Evolutionary conservation across 805 yeast genomes (phyloP).

Genomic region (Zygoascus bituminiphila): DNA sequence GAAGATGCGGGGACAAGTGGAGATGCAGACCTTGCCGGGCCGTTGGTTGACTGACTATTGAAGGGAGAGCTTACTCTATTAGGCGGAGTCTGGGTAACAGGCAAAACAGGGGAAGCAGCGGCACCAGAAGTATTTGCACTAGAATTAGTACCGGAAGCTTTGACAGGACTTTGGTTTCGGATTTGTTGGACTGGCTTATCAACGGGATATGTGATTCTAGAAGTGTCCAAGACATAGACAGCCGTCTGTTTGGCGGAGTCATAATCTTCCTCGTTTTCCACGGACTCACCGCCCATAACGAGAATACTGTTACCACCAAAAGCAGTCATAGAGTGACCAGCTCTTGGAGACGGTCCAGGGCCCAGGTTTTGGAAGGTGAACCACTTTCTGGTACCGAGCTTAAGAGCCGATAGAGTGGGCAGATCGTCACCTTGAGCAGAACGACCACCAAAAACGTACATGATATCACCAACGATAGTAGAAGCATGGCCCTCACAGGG

Average conservation of each 20-base stretch:
- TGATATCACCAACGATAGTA: constrained; percentile 62
- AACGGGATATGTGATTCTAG: constrained; percentile 36
- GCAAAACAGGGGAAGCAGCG: constrained; percentile 4
- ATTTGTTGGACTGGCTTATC: constrained; percentile 18
- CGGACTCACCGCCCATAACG: constrained; percentile 88
- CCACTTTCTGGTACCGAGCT: constrained; percentile 67
- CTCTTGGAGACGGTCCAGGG: constrained; percentile 69
- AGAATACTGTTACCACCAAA: constrained; percentile 59
- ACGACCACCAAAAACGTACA: constrained; percentile 89
- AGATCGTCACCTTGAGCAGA: constrained; percentile 61
- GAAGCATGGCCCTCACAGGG: constrained; percentile 92
- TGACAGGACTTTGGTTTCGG: neutral
- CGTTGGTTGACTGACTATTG: neutral
- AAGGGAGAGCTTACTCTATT: constrained; percentile 4
- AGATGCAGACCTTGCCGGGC: neutral
- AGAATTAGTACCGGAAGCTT: neutral
- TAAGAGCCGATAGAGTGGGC: constrained; percentile 63
- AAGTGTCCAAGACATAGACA: constrained; percentile 55
- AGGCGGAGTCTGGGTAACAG: constrained; percentile 4
- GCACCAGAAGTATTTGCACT: neutral
- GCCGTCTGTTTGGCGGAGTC: constrained; percentile 41
- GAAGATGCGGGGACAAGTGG: neutral
- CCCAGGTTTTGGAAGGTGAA: constrained; percentile 48
- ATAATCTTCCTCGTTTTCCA: constrained; percentile 36
- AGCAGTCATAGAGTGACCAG: constrained; percentile 84